Evolutionary conservation across 2,329 filamentous ascomycete species (phyloP), one percentile per base, ranked within the genome.

Genomic region (Curvularia eragrostidis): DNA sequence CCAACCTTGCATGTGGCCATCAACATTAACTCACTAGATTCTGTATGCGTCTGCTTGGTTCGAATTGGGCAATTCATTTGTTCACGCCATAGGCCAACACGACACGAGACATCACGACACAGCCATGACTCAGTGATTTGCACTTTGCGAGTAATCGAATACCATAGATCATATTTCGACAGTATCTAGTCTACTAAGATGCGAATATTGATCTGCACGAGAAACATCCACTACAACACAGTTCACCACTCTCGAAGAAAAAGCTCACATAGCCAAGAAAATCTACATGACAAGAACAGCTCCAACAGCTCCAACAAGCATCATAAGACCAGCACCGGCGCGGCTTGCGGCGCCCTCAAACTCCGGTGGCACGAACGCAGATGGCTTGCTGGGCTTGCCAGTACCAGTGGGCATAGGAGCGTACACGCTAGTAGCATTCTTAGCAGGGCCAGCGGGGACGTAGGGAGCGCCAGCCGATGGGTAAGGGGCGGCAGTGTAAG

Each of bases 281-380:
- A 1, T 13, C 26, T 68, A 73, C 64, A 74, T 63, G 34, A 62
- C 56, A 21, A 72, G 39, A 21, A 68, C 52, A 30, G 62, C 70
- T 41, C 58, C 68, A 8, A 68, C 49, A 32, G 66, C 41, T 21
- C 62, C 68, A 19, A 62, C 58, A 32, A 67, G 12, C 15, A 58
- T 58, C 51, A 57, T 66, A 54, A 69, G 12, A 0, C 70, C 70
- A 30, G 68, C 57, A 34, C 68, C 49, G 23, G 66, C 50, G 36
- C 61, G 61, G 56, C 62, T 69, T 32, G 67, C 70, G n/a, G 69
- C 68, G 41, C 71, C 71, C 44, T 66, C 61, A 21, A 71, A 73
- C 54, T 61, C 49, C 13, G 63, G 46, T 38, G 63, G 59, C 18
- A 50, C n/a, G 43, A 58, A 62, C 41, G 34, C 28, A 8, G 56